Conservation (phyloP, 331 rosid species). For the Quercus tomentella region DNA sequence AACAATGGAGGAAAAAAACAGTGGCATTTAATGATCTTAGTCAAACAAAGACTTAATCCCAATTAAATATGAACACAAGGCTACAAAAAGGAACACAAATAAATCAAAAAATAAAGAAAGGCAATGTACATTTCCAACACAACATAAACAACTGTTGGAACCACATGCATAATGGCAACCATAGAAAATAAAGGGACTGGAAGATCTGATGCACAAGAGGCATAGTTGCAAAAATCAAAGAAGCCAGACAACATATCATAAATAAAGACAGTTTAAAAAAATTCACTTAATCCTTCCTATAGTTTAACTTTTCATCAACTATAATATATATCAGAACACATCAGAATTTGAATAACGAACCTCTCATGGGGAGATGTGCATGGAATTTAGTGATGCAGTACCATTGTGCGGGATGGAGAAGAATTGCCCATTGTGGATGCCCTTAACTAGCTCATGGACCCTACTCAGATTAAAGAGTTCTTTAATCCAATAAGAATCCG, state of each 20-base stretch:
- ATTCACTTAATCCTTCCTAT: slow-evolving; percentile 1
- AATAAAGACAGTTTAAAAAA: slow-evolving; percentile 11
- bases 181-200: slow-evolving; percentile 63
- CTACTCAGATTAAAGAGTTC: too few relatives aligned
- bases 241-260: slow-evolving; percentile 11
- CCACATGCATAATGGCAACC: slow-evolving; percentile 48
- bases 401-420: too few relatives aligned
- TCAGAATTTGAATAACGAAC: slow-evolving; percentile 3
- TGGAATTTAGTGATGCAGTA: not conserved
- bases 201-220: slow-evolving; percentile 66
- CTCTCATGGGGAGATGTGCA: not conserved
- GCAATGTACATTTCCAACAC: slow-evolving; percentile 65
- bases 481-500: too few relatives aligned
- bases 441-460: too few relatives aligned
- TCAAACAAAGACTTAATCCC: too few relatives aligned
- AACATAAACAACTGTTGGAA: slow-evolving; percentile 84
- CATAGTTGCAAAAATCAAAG: slow-evolving; percentile 49
- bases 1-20: too few relatives aligned
- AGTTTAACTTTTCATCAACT: not conserved
- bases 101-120: slow-evolving; percentile 8
- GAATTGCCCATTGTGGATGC: too few relatives aligned
- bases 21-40: too few relatives aligned
- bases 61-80: slow-evolving; percentile 13
- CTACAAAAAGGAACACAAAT: not conserved
- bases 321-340: not conserved